Conservation (phyloP, 2,329 filamentous ascomycete species). For the Zelopaecilomyces penicillatus region DNA sequence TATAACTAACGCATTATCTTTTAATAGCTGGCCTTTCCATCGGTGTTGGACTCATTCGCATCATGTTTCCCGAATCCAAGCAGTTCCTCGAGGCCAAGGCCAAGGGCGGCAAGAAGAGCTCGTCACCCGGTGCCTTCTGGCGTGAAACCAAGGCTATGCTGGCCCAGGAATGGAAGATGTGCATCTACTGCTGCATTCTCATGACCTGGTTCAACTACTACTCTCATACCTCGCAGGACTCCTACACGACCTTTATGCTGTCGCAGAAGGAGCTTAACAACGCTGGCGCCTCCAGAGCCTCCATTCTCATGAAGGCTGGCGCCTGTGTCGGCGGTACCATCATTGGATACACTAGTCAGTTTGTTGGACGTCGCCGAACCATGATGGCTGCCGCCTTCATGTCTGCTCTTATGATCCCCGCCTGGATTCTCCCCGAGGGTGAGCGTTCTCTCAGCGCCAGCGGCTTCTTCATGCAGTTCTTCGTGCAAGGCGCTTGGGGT, state of each 20-base stretch:
- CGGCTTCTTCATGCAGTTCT: constrained; percentile 64
- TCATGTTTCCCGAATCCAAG: constrained; percentile 63
- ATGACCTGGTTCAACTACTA: constrained; percentile 74
- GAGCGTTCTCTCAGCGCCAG: constrained; percentile 52
- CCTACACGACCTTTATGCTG: constrained; percentile 74
- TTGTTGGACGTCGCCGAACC: constrained; percentile 61
- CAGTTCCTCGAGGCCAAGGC: constrained; percentile 63
- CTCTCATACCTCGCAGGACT: constrained; percentile 73
- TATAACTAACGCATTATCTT: constrained; percentile 2
- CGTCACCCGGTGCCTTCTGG: constrained; percentile 52
- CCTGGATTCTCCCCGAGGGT: constrained; percentile 59
- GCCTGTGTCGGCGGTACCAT: constrained; percentile 66
- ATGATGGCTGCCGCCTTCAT: constrained; percentile 55
- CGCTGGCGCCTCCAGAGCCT: constrained; percentile 57
- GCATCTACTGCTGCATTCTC: constrained; percentile 65
- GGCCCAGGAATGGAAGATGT: constrained; percentile 64
- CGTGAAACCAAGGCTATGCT: constrained; percentile 61
- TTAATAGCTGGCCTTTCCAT: constrained; percentile 53
- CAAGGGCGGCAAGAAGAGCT: constrained; percentile 43
- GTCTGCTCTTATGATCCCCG: constrained; percentile 55
- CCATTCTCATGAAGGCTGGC: constrained; percentile 74
- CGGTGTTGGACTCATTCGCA: constrained; percentile 57
- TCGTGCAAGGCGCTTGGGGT: constrained; percentile 57
- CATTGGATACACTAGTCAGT: constrained; percentile 68
- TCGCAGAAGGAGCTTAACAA: constrained; percentile 62